Evolutionary conservation across 2,329 filamentous ascomycete species (phyloP), one percentile per base, ranked within the genome.

Genomic region (Fusarium sarcochroum): DNA sequence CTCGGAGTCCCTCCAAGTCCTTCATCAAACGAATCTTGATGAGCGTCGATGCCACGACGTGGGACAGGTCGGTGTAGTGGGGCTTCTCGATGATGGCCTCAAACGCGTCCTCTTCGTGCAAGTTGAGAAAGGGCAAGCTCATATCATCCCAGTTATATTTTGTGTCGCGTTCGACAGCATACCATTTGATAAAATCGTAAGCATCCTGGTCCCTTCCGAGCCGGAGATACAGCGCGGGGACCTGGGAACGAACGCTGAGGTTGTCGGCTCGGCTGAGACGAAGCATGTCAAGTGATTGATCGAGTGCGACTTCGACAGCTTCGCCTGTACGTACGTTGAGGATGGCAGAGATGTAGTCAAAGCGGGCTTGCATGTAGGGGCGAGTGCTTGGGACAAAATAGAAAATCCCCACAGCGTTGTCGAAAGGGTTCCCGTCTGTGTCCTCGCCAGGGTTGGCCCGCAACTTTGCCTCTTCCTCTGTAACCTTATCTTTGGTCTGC

Each of bases 161-260:
- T 2, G 37, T 37, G 35, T 37, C 58, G 1, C 14, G 21, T 27
- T 40, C 40, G 0, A 54, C 30, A 2, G 47, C 30, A 20, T 47
- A 63, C 48, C 64, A 63, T 32, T 67, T 67, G 18, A 67, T 67
- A 2, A 67, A 67, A 6, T 63, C 52, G 7, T 59, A 59, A 2
- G 48, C 63, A 1, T 67, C 30, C 15, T 63, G 52, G 9, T 67
- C 52, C 4, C 45, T 63, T 7, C 47, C 52, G 1, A 67, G 58
- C 2, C 48, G 18, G 7, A 68, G 64, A 40, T 47, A 54, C 3
- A 67, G 51, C 3, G 18, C 40, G n/a, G 52, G 64, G 2, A 67
- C 5, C 4, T 41, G 13, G 1, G 48, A 35, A 3, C 52, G 51
- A 15, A 67, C 58, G 2, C n/a, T 23, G 4, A 47, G n/a, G 0